phyloP scores from a whole-genome alignment of 257 asterid genomes.

The Gentiana straminea region DNA sequence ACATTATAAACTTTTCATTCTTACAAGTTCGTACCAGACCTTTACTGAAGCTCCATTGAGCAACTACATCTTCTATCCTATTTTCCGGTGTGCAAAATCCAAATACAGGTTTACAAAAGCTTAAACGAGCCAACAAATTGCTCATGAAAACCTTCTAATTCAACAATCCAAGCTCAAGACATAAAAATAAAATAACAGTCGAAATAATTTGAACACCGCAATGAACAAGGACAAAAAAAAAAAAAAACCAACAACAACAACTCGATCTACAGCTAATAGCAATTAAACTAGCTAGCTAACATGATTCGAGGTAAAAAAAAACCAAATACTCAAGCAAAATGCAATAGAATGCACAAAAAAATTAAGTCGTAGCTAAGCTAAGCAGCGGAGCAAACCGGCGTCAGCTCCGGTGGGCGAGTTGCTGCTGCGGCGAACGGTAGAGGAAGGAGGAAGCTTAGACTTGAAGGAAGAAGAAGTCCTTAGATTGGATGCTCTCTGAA shows the following conservation, averaged over 20 bases:
- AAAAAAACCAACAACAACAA: too few relatives aligned
- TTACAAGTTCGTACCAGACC: too few relatives aligned
- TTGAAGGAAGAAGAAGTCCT: constrained; percentile 79
- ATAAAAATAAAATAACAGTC: not conserved
- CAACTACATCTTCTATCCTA: too few relatives aligned
- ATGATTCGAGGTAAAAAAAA: too few relatives aligned
- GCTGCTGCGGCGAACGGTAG: constrained; percentile 62
- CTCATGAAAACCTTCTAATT: too few relatives aligned
- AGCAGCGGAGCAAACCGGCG: constrained; percentile 34
- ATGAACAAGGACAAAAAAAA: not conserved
- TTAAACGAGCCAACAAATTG: too few relatives aligned
- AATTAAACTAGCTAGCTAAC: not conserved
- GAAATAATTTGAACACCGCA: not conserved
- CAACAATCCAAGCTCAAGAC: too few relatives aligned
- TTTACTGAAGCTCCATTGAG: too few relatives aligned
- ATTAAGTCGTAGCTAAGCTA: not conserved
- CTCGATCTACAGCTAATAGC: constrained; percentile 10
- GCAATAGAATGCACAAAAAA: constrained; percentile 3
- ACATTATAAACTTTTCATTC: too few relatives aligned
- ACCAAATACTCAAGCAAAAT: not conserved
- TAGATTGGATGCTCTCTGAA: constrained; percentile 45
- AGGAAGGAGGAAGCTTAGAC: constrained; percentile 56
- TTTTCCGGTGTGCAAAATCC: too few relatives aligned
- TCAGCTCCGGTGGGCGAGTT: constrained; percentile 36
- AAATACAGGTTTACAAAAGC: too few relatives aligned